Evolutionary conservation across 768 basidiomycete species (phyloP).

Genomic region (Xerocomus potaroensis): DNA sequence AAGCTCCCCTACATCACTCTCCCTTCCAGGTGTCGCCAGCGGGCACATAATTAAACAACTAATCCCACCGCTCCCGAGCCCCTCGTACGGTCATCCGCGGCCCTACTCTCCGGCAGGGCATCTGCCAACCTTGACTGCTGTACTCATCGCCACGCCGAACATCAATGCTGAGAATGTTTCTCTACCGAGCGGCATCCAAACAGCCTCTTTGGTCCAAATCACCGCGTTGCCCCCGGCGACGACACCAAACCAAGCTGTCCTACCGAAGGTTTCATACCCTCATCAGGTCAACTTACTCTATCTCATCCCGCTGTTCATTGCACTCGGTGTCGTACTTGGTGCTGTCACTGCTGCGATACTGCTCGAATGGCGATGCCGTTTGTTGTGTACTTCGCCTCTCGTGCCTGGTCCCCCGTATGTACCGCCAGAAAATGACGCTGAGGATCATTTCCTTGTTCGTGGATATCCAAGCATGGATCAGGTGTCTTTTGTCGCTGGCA

Average conservation of each 20-base stretch:
- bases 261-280: slow-evolving; percentile 19
- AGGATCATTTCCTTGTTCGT: slow-evolving; percentile 13
- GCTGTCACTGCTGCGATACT: slow-evolving; percentile 7
- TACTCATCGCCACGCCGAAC: slow-evolving; percentile 3
- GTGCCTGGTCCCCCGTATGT: slow-evolving; percentile 25
- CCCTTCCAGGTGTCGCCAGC: slow-evolving; percentile 8
- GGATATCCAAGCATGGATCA: slow-evolving; percentile 25
- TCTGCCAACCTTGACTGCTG: slow-evolving; percentile 9
- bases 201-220: slow-evolving; percentile 29
- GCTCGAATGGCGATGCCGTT: slow-evolving; percentile 11
- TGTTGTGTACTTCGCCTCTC: slow-evolving; percentile 15
- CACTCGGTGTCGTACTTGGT: slow-evolving; percentile 25
- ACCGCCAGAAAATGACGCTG: slow-evolving; percentile 16
- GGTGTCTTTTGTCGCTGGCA: slow-evolving; percentile 19
- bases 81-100: slow-evolving; percentile 37
- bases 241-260: slow-evolving; percentile 7
- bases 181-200: slow-evolving; percentile 8
- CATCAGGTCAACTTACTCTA: slow-evolving; percentile 24
- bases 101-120: slow-evolving; percentile 32
- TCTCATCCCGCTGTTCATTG: slow-evolving; percentile 25
- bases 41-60: slow-evolving; percentile 16
- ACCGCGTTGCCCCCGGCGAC: slow-evolving; percentile 31
- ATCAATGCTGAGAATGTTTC: not conserved
- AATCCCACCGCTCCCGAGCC: slow-evolving; percentile 6
- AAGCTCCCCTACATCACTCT: no score